phyloP scores from a whole-genome alignment of 140 eudicot species.

The Senecio squalidus region DNA sequence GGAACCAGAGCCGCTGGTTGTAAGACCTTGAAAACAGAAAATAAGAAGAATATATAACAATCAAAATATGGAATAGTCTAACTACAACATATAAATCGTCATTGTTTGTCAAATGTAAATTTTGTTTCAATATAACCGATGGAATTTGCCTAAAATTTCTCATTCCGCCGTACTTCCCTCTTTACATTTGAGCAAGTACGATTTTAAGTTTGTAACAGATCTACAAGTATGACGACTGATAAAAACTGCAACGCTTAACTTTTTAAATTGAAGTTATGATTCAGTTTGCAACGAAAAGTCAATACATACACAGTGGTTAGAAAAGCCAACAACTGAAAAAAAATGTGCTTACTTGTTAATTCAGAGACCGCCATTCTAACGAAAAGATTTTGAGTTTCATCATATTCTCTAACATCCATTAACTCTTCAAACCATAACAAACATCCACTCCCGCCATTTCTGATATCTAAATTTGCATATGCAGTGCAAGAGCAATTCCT shows the following conservation, averaged over 20 bases:
- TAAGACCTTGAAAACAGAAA: neutral
- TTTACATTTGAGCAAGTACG: too few relatives aligned
- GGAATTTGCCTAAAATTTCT: too few relatives aligned
- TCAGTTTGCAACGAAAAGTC: neutral
- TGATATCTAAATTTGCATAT: conserved; percentile 18
- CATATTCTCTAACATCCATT: conserved; percentile 15
- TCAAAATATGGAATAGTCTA: too few relatives aligned
- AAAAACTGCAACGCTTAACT: too few relatives aligned
- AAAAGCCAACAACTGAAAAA: too few relatives aligned
- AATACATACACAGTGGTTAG: neutral
- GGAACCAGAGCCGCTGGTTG: neutral
- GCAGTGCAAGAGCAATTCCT: conserved; percentile 27
- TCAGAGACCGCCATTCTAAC: conserved; percentile 14
- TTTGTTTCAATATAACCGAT: too few relatives aligned
- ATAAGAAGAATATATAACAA: neutral
- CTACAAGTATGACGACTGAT: too few relatives aligned
- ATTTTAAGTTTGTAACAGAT: too few relatives aligned
- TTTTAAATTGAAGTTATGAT: too few relatives aligned
- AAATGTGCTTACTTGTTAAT: conserved; percentile 19
- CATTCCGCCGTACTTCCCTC: too few relatives aligned
- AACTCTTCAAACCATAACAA: conserved; percentile 25
- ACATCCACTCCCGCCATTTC: conserved; percentile 21
- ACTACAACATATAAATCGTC: too few relatives aligned
- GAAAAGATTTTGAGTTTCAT: conserved; percentile 14
- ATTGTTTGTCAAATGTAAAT: neutral